Base-by-base conservation (phyloP, 2,329 filamentous ascomycete genomes). In the Aspergillus costaricaensis region DNA sequence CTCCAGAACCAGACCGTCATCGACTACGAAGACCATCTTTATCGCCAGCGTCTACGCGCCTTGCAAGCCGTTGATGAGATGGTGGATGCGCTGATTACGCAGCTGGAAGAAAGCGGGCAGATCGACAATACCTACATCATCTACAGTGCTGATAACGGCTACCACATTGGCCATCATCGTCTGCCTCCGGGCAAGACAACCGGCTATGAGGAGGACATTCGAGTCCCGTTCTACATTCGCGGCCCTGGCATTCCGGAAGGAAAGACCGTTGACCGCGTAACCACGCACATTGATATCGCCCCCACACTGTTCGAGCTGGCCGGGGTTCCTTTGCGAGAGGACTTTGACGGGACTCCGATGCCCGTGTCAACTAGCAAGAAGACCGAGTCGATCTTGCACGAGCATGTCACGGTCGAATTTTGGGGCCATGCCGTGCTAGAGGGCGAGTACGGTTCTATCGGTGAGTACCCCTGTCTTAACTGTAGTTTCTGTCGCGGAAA, bases 261-360 rank as follows among this genome's bases (percentile, higher is more conserved):
- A 1, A 64, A 76, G 7, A 74, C 72, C 0, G 73, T 77, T 3
- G 72, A 82, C 21, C 70, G 80, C 4, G 82, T 86, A 2, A 88
- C 85, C 0, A 84, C 85, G 0, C 88, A 90, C 62, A 86, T 86
- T 3, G 87, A 89, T 65, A 73, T 90, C 2, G 85, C 84, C 0
- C 86, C 87, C 0, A 89, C 87, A 0, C 71, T 89, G 9, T 77
- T 88, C 38, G 72, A 79, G 8, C 67, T 76, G n/a, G 74, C 77
- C 2, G 76, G 76, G 1, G 69, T 74, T 51, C 71, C 77, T 0
- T 65, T 79, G 2, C 76, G 81, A 0, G 65, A 75, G 0, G 82
- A 86, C 49, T 86, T 88, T 67, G 86, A 88, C 57, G 86, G 86
- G 0, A 75, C 79, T 0, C 77, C 83, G 0, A 84, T 87, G 27